phyloP scores from a whole-genome alignment of 2,329 filamentous ascomycete genomes.

The Aspergillus novoparasiticus region DNA sequence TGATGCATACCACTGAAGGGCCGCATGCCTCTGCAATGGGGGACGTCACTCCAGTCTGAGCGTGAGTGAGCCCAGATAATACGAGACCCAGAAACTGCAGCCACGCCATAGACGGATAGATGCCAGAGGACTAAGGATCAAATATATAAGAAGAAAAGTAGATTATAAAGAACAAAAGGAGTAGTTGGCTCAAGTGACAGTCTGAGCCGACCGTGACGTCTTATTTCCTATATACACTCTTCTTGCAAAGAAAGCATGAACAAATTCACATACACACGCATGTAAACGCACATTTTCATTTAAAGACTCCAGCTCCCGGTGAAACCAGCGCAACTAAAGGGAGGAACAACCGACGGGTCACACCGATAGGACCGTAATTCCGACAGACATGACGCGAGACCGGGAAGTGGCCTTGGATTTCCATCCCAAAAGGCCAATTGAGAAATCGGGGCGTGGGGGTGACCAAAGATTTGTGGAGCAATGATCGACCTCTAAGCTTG shows the following conservation, averaged over 20 bases:
- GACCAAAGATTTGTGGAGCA: not conserved
- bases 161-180: not conserved
- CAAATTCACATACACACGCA: not conserved
- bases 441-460: not conserved
- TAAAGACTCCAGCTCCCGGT: not conserved
- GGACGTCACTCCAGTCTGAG: slow-evolving; percentile 30
- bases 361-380: not conserved
- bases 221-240: not conserved
- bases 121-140: not conserved
- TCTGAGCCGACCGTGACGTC: not conserved
- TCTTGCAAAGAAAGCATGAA: not conserved
- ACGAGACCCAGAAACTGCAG: slow-evolving; percentile 3
- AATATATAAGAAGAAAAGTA: not conserved
- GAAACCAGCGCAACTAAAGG: not conserved
- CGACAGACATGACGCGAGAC: not conserved
- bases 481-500: not conserved
- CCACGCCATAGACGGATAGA: not conserved
- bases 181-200: not conserved
- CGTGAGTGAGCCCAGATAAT: slow-evolving; percentile 15
- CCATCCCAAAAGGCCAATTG: not conserved
- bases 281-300: not conserved
- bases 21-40: slow-evolving; percentile 35
- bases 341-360: not conserved
- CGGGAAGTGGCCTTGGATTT: not conserved
- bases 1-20: slow-evolving; percentile 39